Evolutionary conservation across 2,329 filamentous ascomycete species (phyloP).

Genomic region (Fusarium nisikadoi): DNA sequence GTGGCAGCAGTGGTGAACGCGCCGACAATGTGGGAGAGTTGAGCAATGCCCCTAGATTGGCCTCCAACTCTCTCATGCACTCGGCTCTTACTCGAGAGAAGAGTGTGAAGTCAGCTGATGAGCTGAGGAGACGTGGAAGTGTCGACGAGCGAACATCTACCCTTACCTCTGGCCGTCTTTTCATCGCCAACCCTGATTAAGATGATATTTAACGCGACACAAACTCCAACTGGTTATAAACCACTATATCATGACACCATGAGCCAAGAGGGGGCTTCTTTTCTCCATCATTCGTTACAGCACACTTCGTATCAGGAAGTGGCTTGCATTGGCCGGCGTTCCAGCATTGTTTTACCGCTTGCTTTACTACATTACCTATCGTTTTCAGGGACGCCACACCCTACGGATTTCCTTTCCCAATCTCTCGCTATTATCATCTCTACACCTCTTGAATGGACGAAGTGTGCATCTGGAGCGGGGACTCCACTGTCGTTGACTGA

Average conservation of each 20-base stretch:
- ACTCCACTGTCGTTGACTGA: slow-evolving; percentile 37
- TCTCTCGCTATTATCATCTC: slow-evolving; percentile 40
- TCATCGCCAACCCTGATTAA: slow-evolving; percentile 86
- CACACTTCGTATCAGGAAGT: slow-evolving; percentile 26
- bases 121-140: slow-evolving; percentile 79
- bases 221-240: slow-evolving; percentile 10
- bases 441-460: slow-evolving; percentile 28
- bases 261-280: slow-evolving; percentile 24
- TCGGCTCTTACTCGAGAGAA: slow-evolving; percentile 70
- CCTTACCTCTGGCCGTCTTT: slow-evolving; percentile 77
- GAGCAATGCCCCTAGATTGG: slow-evolving; percentile 59
- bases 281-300: slow-evolving; percentile 37
- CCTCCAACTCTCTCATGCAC: slow-evolving; percentile 68
- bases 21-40: slow-evolving; percentile 71
- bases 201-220: neutral
- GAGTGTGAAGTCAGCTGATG: slow-evolving; percentile 74
- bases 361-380: slow-evolving; percentile 33
- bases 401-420: slow-evolving; percentile 31
- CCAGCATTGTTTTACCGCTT: slow-evolving; percentile 41
- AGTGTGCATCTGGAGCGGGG: slow-evolving; percentile 35
- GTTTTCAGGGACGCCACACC: slow-evolving; percentile 43
- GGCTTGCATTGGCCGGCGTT: slow-evolving; percentile 45
- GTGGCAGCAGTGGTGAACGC: slow-evolving; percentile 68
- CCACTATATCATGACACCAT: slow-evolving; percentile 26
- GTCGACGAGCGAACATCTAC: slow-evolving; percentile 86